Conservation (phyloP, 108 stramenopile genomes). For the Epipyxis sp. region DNA sequence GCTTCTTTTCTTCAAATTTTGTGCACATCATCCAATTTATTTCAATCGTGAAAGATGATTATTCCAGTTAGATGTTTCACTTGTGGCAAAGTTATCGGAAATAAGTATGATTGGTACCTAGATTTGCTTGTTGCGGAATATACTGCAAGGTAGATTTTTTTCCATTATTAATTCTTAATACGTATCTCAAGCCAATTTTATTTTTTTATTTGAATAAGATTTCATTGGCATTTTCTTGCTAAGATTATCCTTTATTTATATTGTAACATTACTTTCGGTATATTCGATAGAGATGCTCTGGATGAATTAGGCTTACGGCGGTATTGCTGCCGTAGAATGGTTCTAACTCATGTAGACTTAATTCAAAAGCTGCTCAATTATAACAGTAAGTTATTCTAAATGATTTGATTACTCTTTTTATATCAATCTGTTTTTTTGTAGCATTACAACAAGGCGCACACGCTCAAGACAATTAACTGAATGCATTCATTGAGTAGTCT, state of each 20-base stretch:
- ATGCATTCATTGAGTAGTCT: too few species aligned
- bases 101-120: conserved; percentile 99
- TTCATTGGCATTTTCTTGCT: not conserved
- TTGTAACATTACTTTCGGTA: not conserved
- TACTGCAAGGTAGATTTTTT: conserved; percentile 71
- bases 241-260: not conserved
- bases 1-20: too few species aligned
- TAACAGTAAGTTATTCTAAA: conserved; percentile 74
- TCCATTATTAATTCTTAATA: not conserved
- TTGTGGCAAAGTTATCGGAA: conserved; percentile 92
- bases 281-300: conserved; percentile 74
- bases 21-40: too few species aligned
- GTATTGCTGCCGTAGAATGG: conserved; percentile 99
- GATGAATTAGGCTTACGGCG: conserved; percentile 92
- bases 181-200: not conserved
- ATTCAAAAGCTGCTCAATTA: conserved; percentile 99
- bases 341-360: conserved; percentile 98
- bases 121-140: conserved; percentile 85
- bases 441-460: too few species aligned
- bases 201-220: not conserved
- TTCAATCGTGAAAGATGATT: conserved; percentile 69
- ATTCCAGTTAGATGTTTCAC: conserved; percentile 99
- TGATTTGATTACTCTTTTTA: too few species aligned
- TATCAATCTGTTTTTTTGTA: too few species aligned
- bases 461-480: too few species aligned